Percentiles rank a stretch among this genome's conserved stretches.
phyloP scores from a whole-genome alignment of 2,329 filamentous ascomycete species.

The Ophiostoma quercus region DNA sequence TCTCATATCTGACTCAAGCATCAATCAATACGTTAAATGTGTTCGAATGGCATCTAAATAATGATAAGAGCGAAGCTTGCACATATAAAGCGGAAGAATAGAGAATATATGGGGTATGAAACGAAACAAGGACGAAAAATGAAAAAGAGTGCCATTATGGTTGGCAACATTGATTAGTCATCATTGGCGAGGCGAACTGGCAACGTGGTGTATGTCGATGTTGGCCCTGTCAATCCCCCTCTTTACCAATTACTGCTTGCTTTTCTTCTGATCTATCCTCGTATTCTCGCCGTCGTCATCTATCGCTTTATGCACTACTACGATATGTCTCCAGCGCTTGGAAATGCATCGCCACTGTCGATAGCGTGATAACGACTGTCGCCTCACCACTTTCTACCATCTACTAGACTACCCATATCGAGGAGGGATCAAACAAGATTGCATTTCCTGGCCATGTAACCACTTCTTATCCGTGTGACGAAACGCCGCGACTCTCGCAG shows the following conservation, averaged over 20 bases:
- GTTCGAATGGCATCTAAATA: too few species aligned
- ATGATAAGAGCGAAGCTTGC: too few species aligned
- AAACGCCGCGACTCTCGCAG: not conserved
- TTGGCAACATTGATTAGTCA: too few species aligned
- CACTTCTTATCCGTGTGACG: not conserved
- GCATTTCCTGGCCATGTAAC: conserved; percentile 1
- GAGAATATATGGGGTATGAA: too few species aligned
- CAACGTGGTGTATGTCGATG: too few species aligned
- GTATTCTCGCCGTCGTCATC: not conserved
- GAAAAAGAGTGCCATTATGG: too few species aligned
- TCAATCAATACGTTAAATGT: too few species aligned
- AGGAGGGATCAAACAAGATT: not conserved
- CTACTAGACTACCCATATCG: not conserved
- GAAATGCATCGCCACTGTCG: not conserved
- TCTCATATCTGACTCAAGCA: too few species aligned
- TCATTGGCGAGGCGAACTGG: not conserved
- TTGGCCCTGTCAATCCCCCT: too few species aligned
- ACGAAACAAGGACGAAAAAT: too few species aligned
- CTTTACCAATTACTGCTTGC: not conserved
- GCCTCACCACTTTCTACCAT: not conserved
- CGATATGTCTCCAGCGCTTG: not conserved
- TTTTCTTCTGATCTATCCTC: not conserved
- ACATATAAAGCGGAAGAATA: too few species aligned
- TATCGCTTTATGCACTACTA: not conserved
- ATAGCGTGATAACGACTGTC: not conserved